Base-by-base conservation (phyloP, 163 green algal genomes). In the Chloroidium sp. region DNA sequence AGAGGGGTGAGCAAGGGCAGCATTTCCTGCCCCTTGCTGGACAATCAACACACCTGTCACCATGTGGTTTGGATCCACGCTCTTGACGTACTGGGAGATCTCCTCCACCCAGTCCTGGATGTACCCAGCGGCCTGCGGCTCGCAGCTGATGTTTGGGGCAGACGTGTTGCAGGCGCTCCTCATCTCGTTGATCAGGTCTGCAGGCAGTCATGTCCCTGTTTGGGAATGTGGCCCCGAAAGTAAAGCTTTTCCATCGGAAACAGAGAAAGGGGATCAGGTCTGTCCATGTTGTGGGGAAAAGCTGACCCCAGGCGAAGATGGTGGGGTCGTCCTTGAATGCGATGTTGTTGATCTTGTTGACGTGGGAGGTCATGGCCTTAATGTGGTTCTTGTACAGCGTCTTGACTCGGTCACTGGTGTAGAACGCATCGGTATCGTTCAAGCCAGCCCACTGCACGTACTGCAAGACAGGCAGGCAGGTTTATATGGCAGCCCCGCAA, bases 171-270 rank as follows among this genome's bases (percentile, higher is more conserved):
- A 87, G 81, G 93, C 84, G 80, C 91, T 94, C 62, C 92, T 86
- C 0, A 88, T 88, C 87, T 95, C 92, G 78, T 95, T 95, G 60
- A 91, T 87, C 0, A 94, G 78, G 72, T 92, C 88, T 72, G 64
- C 64, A 72, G 64, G 36, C 36, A 36, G 36, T 36, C 36, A 36
- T 36, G 36, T 36, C 36, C 36, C 36, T 36, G 36, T 36, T 36
- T 36, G 36, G 36, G 36, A 36, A 36, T 36, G 36, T 36, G 36
- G 36, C 36, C 36, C 36, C 36, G 36, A 36, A 36, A 36, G 36
- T 36, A 36, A 36, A 36, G 36, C 36, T 36, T 36, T 36, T 36
- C 36, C 36, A 36, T 36, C 36, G 36, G 36, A 36, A 36, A 36
- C 36, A 36, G 36, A 36, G 36, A 36, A 36, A 36, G 36, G 36